Base-by-base conservation (phyloP, 257 asterid species). In the Lycium barbarum region DNA sequence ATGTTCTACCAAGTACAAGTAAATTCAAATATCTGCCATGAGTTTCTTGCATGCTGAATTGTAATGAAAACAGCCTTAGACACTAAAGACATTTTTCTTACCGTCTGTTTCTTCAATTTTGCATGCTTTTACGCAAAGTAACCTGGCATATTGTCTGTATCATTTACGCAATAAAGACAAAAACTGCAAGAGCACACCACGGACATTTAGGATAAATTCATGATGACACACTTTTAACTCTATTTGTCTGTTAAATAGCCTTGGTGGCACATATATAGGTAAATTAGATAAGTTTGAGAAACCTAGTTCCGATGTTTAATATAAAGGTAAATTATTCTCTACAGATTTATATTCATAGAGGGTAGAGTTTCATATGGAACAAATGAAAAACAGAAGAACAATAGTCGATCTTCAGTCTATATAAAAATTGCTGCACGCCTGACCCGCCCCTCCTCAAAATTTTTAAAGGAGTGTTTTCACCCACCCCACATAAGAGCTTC, bases 1-100 rank as follows among this genome's bases (percentile, higher is more conserved):
- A 78, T 53, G 82, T 53, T 78, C 36, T 9, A n/a, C 80, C 18
- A 43, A 72, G 35, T 72, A 43, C 5, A 72, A 45, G 38, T 72
- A 72, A 72, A 72, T 72, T 72, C 18, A 45, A n/a, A 43, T 40
- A 40, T 70, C 53, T 70, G 79, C 55, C 38, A 9, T 36, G 9
- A 12, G 9, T 35, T 57, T 18, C 45, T 61, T 61, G 59, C 84
- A n/a, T 51, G 59, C 8, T 43, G 17, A 83, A 14, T 38, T 83
- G 9, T 67, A 22, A 55, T 13, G 40, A 38, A 18, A n/a, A 53
- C 81, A 43, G 70, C 38, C 49, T 78, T 78, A 53, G 65, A 53
- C 65, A 7, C 49, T 14, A 33, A 33, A 63, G 15, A 22, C 70
- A 15, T 49, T 74, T 47, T 12, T 49, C n/a, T 0, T 45, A 72